A percentile compares a stretch with the other conserved stretches of the same genome.
phyloP scores from a whole-genome alignment of 768 basidiomycete species.

The Coprinopsis cinerea region DNA sequence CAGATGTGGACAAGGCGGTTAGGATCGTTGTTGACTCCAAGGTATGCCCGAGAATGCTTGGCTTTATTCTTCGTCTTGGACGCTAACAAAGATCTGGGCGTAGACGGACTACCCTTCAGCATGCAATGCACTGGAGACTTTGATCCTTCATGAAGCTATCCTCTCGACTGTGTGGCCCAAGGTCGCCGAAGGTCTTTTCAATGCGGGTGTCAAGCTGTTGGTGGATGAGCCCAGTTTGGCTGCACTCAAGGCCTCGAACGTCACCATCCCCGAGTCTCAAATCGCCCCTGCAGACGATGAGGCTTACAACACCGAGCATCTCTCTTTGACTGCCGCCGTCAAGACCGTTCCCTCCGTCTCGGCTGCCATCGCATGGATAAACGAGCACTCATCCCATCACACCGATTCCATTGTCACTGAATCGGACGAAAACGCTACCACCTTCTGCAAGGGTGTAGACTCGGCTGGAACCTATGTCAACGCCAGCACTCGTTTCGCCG shows the following conservation, averaged over 20 bases:
- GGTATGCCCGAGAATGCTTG: slow-evolving; percentile 35
- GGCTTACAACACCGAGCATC: slow-evolving; percentile 78
- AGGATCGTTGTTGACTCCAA: slow-evolving; percentile 88
- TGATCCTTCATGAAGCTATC: slow-evolving; percentile 75
- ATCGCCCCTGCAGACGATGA: neutral
- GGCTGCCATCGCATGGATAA: slow-evolving; percentile 83
- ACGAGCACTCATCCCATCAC: slow-evolving; percentile 89
- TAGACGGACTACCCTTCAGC: slow-evolving; percentile 94
- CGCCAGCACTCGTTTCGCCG: slow-evolving; percentile 92
- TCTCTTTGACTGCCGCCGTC: slow-evolving; percentile 81
- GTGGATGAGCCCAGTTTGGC: slow-evolving; percentile 67
- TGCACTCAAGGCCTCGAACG: slow-evolving; percentile 39
- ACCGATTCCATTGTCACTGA: slow-evolving; percentile 93
- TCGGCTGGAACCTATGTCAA: slow-evolving; percentile 92
- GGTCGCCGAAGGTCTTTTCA: slow-evolving; percentile 69
- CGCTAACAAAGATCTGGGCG: neutral
- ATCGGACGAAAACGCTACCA: slow-evolving; percentile 51
- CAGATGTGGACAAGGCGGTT: slow-evolving; percentile 72
- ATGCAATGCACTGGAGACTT: slow-evolving; percentile 88
- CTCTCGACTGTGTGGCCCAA: slow-evolving; percentile 74
- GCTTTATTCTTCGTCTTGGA: neutral
- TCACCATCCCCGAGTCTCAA: slow-evolving; percentile 34
- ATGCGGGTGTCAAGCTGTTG: slow-evolving; percentile 64
- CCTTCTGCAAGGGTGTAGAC: slow-evolving; percentile 85
- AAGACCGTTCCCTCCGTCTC: slow-evolving; percentile 63